These are phyloP conservation scores for Clarireedia hainanense DNA, from an alignment of 2,329 filamentous ascomycete species.

Conservation along the genomic window DNA sequence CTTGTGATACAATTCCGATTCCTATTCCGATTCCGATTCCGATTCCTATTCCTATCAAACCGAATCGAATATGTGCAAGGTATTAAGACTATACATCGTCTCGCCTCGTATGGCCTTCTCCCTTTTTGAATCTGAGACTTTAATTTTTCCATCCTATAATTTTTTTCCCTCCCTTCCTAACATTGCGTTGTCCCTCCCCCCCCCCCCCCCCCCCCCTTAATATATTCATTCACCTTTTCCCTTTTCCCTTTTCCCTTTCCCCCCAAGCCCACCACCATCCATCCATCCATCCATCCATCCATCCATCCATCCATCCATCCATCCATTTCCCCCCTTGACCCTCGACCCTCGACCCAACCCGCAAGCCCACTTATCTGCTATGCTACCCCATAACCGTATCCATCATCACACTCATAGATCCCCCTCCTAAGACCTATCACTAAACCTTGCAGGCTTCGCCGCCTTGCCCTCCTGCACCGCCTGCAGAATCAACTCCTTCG, in stretches of 20 bases:
- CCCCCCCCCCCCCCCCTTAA: no score
- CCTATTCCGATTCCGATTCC: no score
- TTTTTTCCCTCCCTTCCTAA: neutral
- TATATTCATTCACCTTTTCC: no score
- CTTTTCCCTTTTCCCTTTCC: no score
- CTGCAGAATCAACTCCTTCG: conserved; percentile 80
- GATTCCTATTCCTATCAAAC: no score
- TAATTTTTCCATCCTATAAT: neutral
- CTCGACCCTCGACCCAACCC: neutral
- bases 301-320: neutral
- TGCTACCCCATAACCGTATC: neutral
- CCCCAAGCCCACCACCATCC: neutral
- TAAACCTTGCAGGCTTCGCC: neutral
- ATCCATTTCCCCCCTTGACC: neutral
- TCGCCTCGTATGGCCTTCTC: no score
- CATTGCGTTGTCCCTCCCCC: neutral
- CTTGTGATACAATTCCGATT: no score
- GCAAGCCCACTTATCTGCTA: neutral
- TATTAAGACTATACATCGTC: no score
- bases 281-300: neutral
- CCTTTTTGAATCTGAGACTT: no score
- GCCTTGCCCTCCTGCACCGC: conserved; percentile 58
- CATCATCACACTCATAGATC: neutral
- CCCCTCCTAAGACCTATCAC: neutral
- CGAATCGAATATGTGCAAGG: no score